These are phyloP conservation scores for Ganoderma sp. DNA, from an alignment of 1,284 basidiomycete genomes.

Conservation along the genomic window DNA sequence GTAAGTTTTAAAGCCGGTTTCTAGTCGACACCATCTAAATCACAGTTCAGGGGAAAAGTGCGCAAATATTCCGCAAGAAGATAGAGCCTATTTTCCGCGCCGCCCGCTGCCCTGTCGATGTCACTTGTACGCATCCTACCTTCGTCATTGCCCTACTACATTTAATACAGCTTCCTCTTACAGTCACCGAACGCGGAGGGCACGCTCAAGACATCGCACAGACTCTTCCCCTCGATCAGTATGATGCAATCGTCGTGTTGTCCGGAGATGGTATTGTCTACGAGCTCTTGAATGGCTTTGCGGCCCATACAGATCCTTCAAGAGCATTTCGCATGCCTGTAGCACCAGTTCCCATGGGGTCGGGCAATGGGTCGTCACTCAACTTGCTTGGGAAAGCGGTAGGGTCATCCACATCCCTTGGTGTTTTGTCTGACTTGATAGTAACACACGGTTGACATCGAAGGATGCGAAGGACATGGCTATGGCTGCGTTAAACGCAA, in stretches of 20 bases:
- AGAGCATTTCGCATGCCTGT: conserved; percentile 81
- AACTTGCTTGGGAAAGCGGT: conserved; percentile 77
- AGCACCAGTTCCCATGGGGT: conserved; percentile 88
- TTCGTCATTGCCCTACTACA: conserved; percentile 7
- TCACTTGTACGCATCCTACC: conserved; percentile 55
- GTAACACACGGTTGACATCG: conserved; percentile 7
- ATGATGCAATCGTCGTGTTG: conserved; percentile 82
- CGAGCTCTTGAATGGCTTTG: conserved; percentile 93
- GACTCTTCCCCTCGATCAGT: conserved; percentile 62
- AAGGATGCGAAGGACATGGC: conserved; percentile 78
- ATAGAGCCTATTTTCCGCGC: conserved; percentile 84
- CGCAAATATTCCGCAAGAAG: conserved; percentile 62
- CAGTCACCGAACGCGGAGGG: conserved; percentile 74
- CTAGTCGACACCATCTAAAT: conserved; percentile 1
- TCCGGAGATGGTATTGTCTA: conserved; percentile 92
- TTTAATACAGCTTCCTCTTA: conserved; percentile 14
- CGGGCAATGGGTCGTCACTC: conserved; percentile 81
- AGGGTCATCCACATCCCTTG: conserved; percentile 23
- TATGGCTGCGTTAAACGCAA: conserved; percentile 80
- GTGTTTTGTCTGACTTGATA: neutral
- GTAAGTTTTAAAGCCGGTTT: conserved; percentile 44
- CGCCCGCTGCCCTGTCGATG: conserved; percentile 73
- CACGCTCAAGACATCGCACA: conserved; percentile 80
- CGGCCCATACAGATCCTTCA: conserved; percentile 69
- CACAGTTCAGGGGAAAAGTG: conserved; percentile 68